Conservation (phyloP, 495 filamentous ascomycete species). For the Hyaloscypha bicolor region DNA sequence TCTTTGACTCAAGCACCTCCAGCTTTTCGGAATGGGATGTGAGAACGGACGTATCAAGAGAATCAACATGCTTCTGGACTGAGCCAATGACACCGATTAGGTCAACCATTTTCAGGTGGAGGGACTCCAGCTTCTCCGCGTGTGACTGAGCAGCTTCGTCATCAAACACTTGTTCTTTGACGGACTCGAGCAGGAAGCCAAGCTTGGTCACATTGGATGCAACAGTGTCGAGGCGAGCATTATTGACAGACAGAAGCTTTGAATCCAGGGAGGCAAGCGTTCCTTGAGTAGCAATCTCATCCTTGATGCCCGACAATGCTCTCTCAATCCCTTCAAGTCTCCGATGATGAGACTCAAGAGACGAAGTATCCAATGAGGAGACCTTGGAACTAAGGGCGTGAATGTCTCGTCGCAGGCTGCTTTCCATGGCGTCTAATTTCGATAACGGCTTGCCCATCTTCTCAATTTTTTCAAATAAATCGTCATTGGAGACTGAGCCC, state of each 20-base stretch:
- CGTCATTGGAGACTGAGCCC: not conserved
- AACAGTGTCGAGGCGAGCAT: slow-evolving; percentile 3
- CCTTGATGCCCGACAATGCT: not conserved
- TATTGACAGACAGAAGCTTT: slow-evolving; percentile 9
- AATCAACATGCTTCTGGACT: no score
- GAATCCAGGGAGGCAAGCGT: slow-evolving; percentile 10
- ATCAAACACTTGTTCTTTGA: not conserved
- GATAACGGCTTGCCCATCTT: not conserved
- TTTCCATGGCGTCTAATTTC: slow-evolving; percentile 6
- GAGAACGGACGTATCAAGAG: no score
- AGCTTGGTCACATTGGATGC: slow-evolving; percentile 5
- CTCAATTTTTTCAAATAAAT: slow-evolving; percentile 2
- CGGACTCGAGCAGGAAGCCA: not conserved
- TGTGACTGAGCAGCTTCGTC: not conserved
- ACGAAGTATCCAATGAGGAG: not conserved
- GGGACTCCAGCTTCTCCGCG: not conserved
- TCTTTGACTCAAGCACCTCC: not conserved
- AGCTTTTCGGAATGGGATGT: not conserved
- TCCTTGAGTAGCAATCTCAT: slow-evolving; percentile 6
- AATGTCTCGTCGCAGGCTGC: slow-evolving; percentile 3
- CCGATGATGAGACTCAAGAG: slow-evolving; percentile 5
- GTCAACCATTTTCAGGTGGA: no score
- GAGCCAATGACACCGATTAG: no score
- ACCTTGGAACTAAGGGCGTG: not conserved
- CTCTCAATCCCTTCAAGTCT: slow-evolving; percentile 12